These are phyloP conservation scores for Bipolaris sorokiniana DNA, from an alignment of 2,329 filamentous ascomycete species.

Conservation along the genomic window DNA sequence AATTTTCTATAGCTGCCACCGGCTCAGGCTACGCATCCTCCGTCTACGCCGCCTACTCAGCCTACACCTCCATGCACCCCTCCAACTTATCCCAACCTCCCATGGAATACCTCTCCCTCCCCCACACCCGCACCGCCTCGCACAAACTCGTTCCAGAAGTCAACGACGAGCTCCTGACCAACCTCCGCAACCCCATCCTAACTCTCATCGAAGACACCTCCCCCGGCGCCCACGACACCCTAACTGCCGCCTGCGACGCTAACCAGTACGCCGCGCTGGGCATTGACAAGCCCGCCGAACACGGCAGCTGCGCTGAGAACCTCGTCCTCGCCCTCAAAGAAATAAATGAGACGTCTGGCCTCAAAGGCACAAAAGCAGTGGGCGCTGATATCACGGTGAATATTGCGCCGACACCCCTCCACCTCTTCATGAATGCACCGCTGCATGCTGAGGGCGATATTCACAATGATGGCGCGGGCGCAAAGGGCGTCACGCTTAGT, in stretches of 20 bases:
- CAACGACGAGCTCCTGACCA: conserved; percentile 53
- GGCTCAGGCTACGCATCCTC: conserved; percentile 56
- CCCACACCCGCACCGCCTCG: conserved; percentile 52
- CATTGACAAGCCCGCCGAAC: conserved; percentile 53
- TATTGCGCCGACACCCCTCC: conserved; percentile 54
- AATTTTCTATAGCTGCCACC: conserved; percentile 46
- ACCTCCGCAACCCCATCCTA: conserved; percentile 55
- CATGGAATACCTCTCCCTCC: conserved; percentile 57
- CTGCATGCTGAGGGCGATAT: conserved; percentile 24
- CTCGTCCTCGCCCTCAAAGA: conserved; percentile 57
- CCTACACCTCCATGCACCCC: conserved; percentile 49
- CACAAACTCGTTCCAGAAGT: conserved; percentile 52
- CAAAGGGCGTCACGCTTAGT: conserved; percentile 37
- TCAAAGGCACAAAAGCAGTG: conserved; percentile 55
- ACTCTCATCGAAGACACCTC: conserved; percentile 55
- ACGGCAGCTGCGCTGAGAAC: conserved; percentile 57
- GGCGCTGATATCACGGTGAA: conserved; percentile 58
- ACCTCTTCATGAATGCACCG: conserved; percentile 51
- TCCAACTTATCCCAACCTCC: conserved; percentile 44
- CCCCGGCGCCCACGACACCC: conserved; percentile 54
- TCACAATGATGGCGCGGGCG: conserved; percentile 29
- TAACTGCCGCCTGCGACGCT: conserved; percentile 57
- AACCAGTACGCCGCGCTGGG: conserved; percentile 51
- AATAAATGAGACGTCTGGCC: conserved; percentile 54
- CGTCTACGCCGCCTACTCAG: conserved; percentile 57